These are phyloP conservation scores for Trifolium subterraneum DNA, from an alignment of 306 rosid species.

Conservation along the genomic window DNA sequence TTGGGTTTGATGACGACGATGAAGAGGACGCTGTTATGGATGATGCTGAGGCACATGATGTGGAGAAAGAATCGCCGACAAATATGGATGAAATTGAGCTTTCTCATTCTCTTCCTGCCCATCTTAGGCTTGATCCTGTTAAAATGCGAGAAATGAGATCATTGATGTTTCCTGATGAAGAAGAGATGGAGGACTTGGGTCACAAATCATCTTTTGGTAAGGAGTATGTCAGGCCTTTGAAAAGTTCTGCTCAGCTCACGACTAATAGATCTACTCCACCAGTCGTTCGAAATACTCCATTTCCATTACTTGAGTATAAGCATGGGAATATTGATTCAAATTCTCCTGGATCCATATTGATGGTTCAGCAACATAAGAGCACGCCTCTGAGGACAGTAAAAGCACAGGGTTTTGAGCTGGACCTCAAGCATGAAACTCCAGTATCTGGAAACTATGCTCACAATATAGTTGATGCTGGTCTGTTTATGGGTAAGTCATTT, in stretches of 20 bases:
- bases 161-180: conserved; percentile 76
- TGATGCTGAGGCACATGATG: conserved; percentile 61
- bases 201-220: conserved; percentile 55
- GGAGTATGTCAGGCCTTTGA: conserved; percentile 57
- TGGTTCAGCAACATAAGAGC: conserved; percentile 81
- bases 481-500: conserved; percentile 96
- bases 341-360: conserved; percentile 76
- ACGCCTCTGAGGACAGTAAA: conserved; percentile 58
- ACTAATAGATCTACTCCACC: conserved; percentile 63
- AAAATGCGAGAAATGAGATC: conserved; percentile 94
- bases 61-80: conserved; percentile 55
- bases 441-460: conserved; percentile 61
- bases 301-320: conserved; percentile 82
- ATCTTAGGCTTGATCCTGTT: conserved; percentile 91
- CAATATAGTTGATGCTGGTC: conserved; percentile 92
- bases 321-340: conserved; percentile 76
- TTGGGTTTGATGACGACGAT: conserved; percentile 86
- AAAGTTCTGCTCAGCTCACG: conserved; percentile 56
- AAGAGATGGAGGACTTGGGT: conserved; percentile 56
- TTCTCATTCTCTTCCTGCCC: conserved; percentile 92
- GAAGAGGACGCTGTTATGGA: conserved; percentile 81
- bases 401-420: conserved; percentile 79
- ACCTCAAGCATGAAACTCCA: conserved; percentile 74
- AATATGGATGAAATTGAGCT: conserved; percentile 60
- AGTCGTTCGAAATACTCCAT: conserved; percentile 74